These are phyloP conservation scores for Volutella citrinella DNA, from an alignment of 2,329 filamentous ascomycete species.

Conservation along the genomic window DNA sequence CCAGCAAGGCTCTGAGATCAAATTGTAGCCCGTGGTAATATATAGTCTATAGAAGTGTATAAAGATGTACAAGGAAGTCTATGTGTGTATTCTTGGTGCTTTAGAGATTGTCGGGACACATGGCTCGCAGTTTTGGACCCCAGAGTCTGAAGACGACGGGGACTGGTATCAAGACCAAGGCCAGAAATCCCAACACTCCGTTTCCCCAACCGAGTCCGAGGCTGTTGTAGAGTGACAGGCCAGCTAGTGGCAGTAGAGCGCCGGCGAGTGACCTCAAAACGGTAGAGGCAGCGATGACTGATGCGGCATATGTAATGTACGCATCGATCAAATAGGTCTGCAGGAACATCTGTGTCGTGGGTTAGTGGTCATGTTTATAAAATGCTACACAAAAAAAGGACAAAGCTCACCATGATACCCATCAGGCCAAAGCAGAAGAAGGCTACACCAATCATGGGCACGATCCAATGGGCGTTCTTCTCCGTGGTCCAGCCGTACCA, in stretches of 20 bases:
- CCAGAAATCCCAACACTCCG: slow-evolving; percentile 43
- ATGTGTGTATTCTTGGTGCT: too few species aligned
- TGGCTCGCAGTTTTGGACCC: slow-evolving; percentile 21
- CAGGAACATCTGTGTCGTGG: slow-evolving; percentile 18
- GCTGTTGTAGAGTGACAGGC: slow-evolving; percentile 37
- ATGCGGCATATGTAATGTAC: slow-evolving; percentile 28
- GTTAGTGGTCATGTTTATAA: not conserved
- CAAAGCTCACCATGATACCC: slow-evolving; percentile 33
- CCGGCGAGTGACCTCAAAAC: slow-evolving; percentile 55
- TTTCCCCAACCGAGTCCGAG: slow-evolving; percentile 47
- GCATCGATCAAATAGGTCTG: slow-evolving; percentile 38
- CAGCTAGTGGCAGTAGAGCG: slow-evolving; percentile 61
- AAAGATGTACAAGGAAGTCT: too few species aligned
- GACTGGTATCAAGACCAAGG: slow-evolving; percentile 14
- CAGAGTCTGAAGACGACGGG: slow-evolving; percentile 13
- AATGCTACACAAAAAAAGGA: rapidly evolving
- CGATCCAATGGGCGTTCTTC: slow-evolving; percentile 26
- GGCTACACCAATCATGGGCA: slow-evolving; percentile 35
- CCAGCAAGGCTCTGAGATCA: slow-evolving; percentile 18
- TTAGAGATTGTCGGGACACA: slow-evolving; percentile 20
- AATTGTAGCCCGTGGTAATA: slow-evolving; percentile 13
- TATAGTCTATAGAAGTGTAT: too few species aligned
- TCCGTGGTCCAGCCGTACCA: slow-evolving; percentile 30
- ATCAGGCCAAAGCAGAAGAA: slow-evolving; percentile 45
- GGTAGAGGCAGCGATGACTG: slow-evolving; percentile 27